Evolutionary conservation across 2,329 filamentous ascomycete species (phyloP), one percentile per base, ranked within the genome.

Genomic region (Chalara sp.): DNA sequence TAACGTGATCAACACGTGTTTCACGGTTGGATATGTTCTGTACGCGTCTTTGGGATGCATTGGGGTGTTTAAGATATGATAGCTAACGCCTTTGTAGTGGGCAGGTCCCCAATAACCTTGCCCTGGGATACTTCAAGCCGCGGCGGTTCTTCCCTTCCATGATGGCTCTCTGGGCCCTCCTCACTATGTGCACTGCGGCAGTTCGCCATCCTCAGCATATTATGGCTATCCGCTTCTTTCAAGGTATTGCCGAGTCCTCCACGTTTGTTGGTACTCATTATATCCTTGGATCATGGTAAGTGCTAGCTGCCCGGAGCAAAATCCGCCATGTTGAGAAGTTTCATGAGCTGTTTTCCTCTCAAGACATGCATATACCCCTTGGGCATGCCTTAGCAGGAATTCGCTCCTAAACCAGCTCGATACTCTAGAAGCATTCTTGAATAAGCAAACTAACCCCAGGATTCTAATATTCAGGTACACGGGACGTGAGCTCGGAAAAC

Each of bases 131-230:
- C 57, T 62, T 86, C 53, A 75, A 75, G 46, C 83, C 82, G 2
- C 73, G 81, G n/a, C 70, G 78, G 54, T 86, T 79, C 70, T 83
- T 83, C 59, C 82, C 81, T 49, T 59, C 70, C 32, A 83, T 82
- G 74, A 83, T 84, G 76, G 51, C 83, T 21, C 60, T 79, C 51
- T 87, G 83, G 84, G 81, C 77, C 2, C 69, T 72, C 0, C 65
- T 87, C 30, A 86, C 83, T 2, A 83, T 85, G 78, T 68, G 73
- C 35, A 82, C 79, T 1, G 79, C 78, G 1, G 71, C 74, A 3
- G 72, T 68, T 0, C 72, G 76, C 6, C 71, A 68, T 4, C 76
- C 78, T 0, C 67, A 72, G 53, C 65, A 75, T 43, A 80, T 84
- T 59, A 81, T 81, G 75, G 79, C 73, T 1, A 80, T 83, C 56